Base-by-base conservation (phyloP, 2,329 filamentous ascomycete species). In the Apiospora phragmitis region DNA sequence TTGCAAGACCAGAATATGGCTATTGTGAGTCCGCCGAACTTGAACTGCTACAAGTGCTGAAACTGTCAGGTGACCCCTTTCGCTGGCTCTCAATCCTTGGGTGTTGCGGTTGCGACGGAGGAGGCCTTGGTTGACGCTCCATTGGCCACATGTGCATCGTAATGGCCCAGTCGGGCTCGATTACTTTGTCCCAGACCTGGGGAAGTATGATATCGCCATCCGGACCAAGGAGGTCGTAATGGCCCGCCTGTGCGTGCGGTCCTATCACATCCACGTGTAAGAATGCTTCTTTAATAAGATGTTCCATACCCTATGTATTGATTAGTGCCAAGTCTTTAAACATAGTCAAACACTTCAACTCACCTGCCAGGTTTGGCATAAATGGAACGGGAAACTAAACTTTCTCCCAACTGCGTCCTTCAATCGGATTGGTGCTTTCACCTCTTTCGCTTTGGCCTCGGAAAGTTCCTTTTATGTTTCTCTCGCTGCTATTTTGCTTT, bases 361-460 rank as follows among this genome's bases (percentile, higher is more conserved):
- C 89, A 95, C 93, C 84, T 86, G 85, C 94, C 94, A 97, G 3
- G 91, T 96, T 77, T 91, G 90, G 81, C 94, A 97, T 41, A 97
- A 81, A 73, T 95, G 90, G 82, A 92, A 97, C 1, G 95, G 95
- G 78, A 98, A 97, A 81, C 90, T 96, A 80, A 97, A 98, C 81
- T 97, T 97, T 74, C 95, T 89, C 42, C 94, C 93, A 21, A 98
- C 90, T 0, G 94, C 94, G 79, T 98, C 95, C 82, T 97, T 97
- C 84, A 97, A 97, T 75, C 91, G 92, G 80, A 97, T 93, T 2
- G 93, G 93, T 59, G 90, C 86, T 80, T 94, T 78, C 1, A 81
- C 83, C 72, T 85, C 84, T 49, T 84, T 80, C 11, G 82, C 80
- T 75, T 85, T 85, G 42, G 76, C 75, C 76, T 85, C 85, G 24